Percentiles rank a stretch among this genome's conserved stretches.
Evolutionary conservation across 2,329 filamentous ascomycete genomes (phyloP).

Genomic region (Bipolaris oryzae): DNA sequence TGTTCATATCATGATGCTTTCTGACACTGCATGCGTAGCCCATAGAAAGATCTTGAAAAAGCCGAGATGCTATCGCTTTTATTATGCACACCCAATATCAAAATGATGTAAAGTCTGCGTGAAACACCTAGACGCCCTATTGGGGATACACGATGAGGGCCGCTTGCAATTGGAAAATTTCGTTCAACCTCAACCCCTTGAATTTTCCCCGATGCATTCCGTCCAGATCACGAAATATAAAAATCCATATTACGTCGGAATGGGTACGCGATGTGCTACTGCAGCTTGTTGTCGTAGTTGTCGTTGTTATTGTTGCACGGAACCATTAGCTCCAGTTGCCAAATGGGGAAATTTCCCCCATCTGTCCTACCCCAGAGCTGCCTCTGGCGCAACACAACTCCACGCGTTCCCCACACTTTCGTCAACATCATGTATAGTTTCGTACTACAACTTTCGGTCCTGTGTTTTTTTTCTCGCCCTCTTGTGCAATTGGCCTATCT

Average conservation of each 20-base stretch:
- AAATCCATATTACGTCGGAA: background rate
- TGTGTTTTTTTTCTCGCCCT: background rate
- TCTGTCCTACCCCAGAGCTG: constrained; percentile 6
- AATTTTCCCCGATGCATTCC: background rate
- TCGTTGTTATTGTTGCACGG: background rate
- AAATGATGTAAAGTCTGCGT: no score
- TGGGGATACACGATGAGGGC: background rate
- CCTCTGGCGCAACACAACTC: constrained; percentile 8
- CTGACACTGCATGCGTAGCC: background rate
- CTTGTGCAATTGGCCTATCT: background rate
- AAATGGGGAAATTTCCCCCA: constrained; percentile 33
- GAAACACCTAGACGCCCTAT: background rate
- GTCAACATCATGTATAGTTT: constrained; percentile 18
- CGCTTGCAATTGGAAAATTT: background rate
- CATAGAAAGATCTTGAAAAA: background rate
- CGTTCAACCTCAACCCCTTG: background rate
- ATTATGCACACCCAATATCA: no score
- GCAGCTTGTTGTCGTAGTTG: background rate
- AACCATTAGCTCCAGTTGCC: background rate
- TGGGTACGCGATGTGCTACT: background rate
- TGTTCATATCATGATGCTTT: background rate
- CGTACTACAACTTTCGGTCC: constrained; percentile 16
- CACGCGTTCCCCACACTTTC: constrained; percentile 25
- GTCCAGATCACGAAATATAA: background rate
- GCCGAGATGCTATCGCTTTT: no score